Base-by-base conservation (phyloP, 768 basidiomycete species). In the Leucosporidium creatinivorum region DNA sequence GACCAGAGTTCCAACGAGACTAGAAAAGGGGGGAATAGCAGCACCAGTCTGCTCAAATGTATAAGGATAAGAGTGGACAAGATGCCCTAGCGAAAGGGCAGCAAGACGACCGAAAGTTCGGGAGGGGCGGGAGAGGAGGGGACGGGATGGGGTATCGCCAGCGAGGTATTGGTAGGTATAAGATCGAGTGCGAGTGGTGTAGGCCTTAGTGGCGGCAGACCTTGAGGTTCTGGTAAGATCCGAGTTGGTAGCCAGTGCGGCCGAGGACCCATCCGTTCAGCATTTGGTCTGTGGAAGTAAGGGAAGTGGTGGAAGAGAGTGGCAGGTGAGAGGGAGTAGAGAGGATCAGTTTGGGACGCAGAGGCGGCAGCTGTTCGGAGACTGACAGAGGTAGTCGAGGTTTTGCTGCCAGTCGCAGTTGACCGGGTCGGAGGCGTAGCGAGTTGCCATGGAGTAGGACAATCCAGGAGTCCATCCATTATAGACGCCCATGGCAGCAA, bases 251-350 rank as follows among this genome's bases (percentile, higher is more conserved):
- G 4, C 72, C 72, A 0, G 68, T 69, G 5, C 26, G 12, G 21
- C 68, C 68, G n/a, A 57, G n/a, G 19, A 73, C 47, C 72, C 72
- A 73, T 5, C 72, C 72, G 47, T 65, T 63, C 0, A 36, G n/a
- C 66, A 70, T 67, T 31, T 70, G 69, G 36, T 36, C 57, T 61
- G 36, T 9, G 51, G 44, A 26, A n/a, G n/a, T 30, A 8, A 23
- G 33, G 39, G 48, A 25, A 30, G 26, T 5, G 18, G 10, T 10
- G 7, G 59, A 48, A n/a, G n/a, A n/a, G n/a, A n/a, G n/a, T n/a
- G n/a, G n/a, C n/a, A n/a, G n/a, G n/a, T n/a, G 33, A 33, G 33
- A 10, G 5, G 10, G 33, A 33, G 33, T 33, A 4, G 10, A 33
- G 33, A 33, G 10, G 33, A n/a, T 33, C 33, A 33, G 33, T 10